Conservation (phyloP, 2,329 filamentous ascomycete genomes). For the Aspergillus phoenicis region DNA sequence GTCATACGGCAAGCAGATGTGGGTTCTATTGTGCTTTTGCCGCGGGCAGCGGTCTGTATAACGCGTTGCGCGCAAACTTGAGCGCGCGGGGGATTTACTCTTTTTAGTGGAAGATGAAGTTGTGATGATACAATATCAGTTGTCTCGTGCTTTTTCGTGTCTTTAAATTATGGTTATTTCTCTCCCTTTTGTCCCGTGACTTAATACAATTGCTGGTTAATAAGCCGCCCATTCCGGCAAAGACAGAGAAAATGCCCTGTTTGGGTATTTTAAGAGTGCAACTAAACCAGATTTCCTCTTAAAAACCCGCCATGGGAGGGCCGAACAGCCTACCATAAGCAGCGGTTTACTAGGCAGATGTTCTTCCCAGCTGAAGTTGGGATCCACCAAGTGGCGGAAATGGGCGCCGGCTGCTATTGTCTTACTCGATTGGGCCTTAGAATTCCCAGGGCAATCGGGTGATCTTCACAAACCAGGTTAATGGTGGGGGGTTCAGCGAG, state of each 20-base stretch:
- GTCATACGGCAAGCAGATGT: background rate
- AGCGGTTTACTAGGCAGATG: background rate
- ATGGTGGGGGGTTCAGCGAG: constrained; percentile 7
- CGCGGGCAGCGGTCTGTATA: background rate
- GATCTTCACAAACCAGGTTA: constrained; percentile 21
- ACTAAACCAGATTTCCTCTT: background rate
- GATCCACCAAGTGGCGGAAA: constrained; percentile 16
- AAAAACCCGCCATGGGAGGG: constrained; percentile 8
- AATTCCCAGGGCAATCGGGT: constrained; percentile 19
- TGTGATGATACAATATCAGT: background rate
- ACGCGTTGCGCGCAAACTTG: background rate
- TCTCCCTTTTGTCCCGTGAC: background rate
- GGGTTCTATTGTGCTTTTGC: background rate
- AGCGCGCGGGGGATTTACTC: background rate
- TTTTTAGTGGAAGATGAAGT: background rate
- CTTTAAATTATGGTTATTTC: background rate
- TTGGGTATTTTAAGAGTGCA: constrained; percentile 3
- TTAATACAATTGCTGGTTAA: background rate
- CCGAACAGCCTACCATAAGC: background rate
- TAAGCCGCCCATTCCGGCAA: background rate
- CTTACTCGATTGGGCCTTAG: constrained; percentile 4
- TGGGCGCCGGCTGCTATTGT: constrained; percentile 1
- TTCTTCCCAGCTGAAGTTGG: constrained; percentile 16
- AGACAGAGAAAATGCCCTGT: background rate
- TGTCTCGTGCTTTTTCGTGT: no score